Percentiles rank a stretch among this genome's conserved stretches.
These are phyloP conservation scores for Cyberlindnera mississippiensis DNA, from an alignment of 805 yeast species.

Conservation along the genomic window DNA sequence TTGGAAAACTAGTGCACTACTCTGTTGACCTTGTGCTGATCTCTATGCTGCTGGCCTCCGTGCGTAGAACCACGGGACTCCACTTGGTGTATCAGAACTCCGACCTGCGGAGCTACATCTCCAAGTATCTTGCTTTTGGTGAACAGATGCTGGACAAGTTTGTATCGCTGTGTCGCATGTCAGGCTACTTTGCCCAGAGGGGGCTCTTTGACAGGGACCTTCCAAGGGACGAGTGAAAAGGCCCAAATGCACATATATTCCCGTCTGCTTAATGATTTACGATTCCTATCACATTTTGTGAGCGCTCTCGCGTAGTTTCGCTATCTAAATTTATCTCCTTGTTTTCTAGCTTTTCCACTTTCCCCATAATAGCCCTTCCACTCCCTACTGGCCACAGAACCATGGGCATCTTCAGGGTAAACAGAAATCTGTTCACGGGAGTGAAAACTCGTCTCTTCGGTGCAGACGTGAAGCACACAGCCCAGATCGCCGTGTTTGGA, in stretches of 20 bases:
- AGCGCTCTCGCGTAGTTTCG: no score
- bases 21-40: conserved; percentile 74
- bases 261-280: no score
- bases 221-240: not conserved
- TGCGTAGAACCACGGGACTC: conserved; percentile 79
- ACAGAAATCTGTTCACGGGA: conserved; percentile 4
- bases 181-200: conserved; percentile 41
- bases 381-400: no score
- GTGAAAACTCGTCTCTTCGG: conserved; percentile 10
- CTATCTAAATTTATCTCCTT: no score
- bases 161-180: conserved; percentile 40
- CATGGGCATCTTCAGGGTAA: conserved; percentile 9
- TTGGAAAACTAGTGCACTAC: conserved; percentile 62
- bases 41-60: conserved; percentile 81
- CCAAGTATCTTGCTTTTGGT: conserved; percentile 54
- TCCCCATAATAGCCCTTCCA: not conserved
- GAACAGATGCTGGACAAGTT: conserved; percentile 52
- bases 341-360: not conserved
- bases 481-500: conserved; percentile 1
- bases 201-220: conserved; percentile 16
- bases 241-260: no score
- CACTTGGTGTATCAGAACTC: conserved; percentile 32
- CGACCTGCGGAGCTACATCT: conserved; percentile 44
- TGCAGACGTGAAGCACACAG: not conserved
- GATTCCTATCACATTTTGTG: no score